Evolutionary conservation across 176 grass and related monocot species (phyloP), one percentile per base, ranked within the genome.

Genomic region (maize (Zea mays)): DNA sequence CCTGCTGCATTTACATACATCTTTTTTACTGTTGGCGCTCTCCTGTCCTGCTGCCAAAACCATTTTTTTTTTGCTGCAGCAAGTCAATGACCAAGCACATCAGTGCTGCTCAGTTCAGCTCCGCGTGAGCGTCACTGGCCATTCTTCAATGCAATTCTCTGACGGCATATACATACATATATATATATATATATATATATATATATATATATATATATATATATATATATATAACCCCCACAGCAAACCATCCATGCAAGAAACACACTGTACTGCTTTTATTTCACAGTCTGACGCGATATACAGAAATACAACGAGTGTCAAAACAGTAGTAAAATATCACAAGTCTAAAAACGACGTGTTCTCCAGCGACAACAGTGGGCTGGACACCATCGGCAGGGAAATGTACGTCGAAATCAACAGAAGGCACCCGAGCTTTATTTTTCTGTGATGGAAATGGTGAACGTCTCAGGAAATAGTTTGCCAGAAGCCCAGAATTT

Each of bases 401-500:
- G 4, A 10, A 47, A 13, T 17, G 15, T 9, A 51, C 20, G 67
- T 41, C 17, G 0, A 66, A 66, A 61, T 50, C 13, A 44, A 67
- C 60, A 87, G n/a, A 62, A 54, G 62, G 62, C 49, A 43, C 19
- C 72, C 3, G 59, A 64, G 50, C 61, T 84, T 89, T 77, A 77
- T 85, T 89, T 85, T 89, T 65, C 33, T 72, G 47, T 66, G 42
- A 75, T 8, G n/a, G 27, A 75, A 59, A 65, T 9, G 36, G 15
- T 60, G 14, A 59, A 5, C 7, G 7, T 36, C 72, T 12, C 63
- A 0, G 17, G 50, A 10, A 58, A 65, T 33, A 34, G 46, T 19
- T 69, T 27, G 27, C 27, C 27, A 27, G 27, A 27, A 27, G 27
- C 5, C 34, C 3, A 0, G 27, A 51, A 73, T 34, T 43, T 36